Evolutionary conservation across 768 basidiomycete genomes (phyloP).

Genomic region (Pleurotus platypus): DNA sequence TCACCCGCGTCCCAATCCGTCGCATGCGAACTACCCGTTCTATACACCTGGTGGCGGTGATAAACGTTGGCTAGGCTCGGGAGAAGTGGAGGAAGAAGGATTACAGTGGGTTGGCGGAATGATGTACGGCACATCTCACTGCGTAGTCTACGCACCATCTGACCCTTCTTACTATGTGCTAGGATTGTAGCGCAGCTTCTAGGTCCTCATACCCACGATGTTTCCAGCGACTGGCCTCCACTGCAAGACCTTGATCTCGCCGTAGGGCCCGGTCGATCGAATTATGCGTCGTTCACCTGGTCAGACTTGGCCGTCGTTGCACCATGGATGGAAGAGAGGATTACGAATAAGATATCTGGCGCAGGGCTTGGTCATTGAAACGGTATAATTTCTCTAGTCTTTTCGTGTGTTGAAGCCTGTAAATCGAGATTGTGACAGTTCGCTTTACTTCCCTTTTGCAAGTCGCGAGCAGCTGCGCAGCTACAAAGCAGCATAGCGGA

Average conservation of each 20-base stretch:
- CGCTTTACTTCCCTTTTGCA: no score
- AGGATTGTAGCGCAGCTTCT: constrained; percentile 66
- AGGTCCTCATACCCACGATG: constrained; percentile 37
- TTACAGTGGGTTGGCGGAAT: constrained; percentile 70
- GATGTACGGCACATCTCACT: constrained; percentile 41
- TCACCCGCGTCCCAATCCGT: constrained; percentile 53
- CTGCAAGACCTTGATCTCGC: constrained; percentile 49
- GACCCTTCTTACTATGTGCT: background rate
- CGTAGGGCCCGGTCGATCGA: constrained; percentile 43
- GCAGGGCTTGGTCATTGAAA: constrained; percentile 55
- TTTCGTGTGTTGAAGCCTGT: no score
- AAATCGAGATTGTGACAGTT: no score
- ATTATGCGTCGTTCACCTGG: constrained; percentile 71
- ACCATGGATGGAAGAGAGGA: constrained; percentile 72
- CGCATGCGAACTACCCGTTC: constrained; percentile 66
- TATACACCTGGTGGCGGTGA: constrained; percentile 70
- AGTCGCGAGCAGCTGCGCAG: no score
- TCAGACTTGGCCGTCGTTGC: constrained; percentile 67
- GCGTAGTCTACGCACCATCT: background rate
- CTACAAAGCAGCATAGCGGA: no score
- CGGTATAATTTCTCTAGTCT: no score
- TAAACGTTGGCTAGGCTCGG: constrained; percentile 54
- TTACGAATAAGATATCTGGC: constrained; percentile 65
- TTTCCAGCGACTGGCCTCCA: constrained; percentile 26
- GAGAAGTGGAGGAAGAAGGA: constrained; percentile 54